Evolutionary conservation across 202 grass and related monocot species (phyloP).

Genomic region (Saccharum hybrid): DNA sequence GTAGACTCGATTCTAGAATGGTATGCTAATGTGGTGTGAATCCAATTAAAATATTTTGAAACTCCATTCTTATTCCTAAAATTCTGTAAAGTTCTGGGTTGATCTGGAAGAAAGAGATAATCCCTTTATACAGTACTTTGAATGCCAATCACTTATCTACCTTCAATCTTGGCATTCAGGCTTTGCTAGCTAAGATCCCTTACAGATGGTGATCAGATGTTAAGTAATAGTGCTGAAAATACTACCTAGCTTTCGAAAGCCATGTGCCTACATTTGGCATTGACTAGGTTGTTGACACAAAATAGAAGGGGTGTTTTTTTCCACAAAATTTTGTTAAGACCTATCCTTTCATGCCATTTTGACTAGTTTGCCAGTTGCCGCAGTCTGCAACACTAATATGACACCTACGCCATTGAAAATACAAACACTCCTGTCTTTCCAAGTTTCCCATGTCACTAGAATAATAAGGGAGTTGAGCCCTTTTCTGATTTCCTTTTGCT

Average conservation of each 20-base stretch:
- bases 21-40: background rate
- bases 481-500: conserved; percentile 1
- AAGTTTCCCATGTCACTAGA: background rate
- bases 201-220: background rate
- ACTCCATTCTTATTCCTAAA: background rate
- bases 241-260: background rate
- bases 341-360: background rate
- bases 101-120: background rate
- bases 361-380: background rate
- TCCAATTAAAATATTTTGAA: background rate
- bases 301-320: background rate
- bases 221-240: conserved; percentile 9
- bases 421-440: background rate
- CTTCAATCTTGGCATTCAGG: background rate
- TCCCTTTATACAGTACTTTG: background rate
- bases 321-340: background rate
- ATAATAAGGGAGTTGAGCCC: background rate
- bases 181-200: background rate
- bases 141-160: background rate
- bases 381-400: background rate
- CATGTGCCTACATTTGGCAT: conserved; percentile 4
- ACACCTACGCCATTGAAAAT: background rate
- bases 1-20: background rate
- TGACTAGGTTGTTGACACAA: background rate
- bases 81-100: conserved; percentile 6